These are phyloP conservation scores for Emmonsiellopsis sp. DNA, from an alignment of 2,329 filamentous ascomycete species.

Conservation along the genomic window DNA sequence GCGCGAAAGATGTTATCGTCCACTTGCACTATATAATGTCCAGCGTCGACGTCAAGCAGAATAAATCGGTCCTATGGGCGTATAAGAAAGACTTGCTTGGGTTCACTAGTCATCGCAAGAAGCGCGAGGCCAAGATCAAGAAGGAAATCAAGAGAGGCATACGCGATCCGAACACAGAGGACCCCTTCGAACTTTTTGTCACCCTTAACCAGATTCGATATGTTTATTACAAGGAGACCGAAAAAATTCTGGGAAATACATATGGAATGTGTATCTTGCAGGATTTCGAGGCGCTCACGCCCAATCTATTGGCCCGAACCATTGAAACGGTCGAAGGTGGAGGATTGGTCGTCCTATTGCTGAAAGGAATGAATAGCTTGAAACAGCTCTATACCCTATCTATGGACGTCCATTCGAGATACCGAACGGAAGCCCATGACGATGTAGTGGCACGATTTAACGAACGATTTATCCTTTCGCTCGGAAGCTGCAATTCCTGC, in stretches of 20 bases:
- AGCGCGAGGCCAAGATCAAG: conserved; percentile 96
- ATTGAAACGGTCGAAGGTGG: conserved; percentile 98
- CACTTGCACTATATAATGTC: conserved; percentile 91
- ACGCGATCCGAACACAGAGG: conserved; percentile 82
- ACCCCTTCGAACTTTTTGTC: conserved; percentile 95
- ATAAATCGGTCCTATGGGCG: conserved; percentile 94
- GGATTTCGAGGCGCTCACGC: conserved; percentile 95
- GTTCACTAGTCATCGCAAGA: conserved; percentile 93
- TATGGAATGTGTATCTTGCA: conserved; percentile 98
- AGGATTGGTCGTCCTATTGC: conserved; percentile 75
- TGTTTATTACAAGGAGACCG: conserved; percentile 99
- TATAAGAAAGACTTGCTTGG: conserved; percentile 97
- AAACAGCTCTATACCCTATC: conserved; percentile 94
- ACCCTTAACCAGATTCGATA: conserved; percentile 96
- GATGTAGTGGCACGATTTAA: conserved; percentile 96
- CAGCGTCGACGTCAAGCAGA: conserved; percentile 80
- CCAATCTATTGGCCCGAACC: conserved; percentile 88
- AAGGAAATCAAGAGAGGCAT: conserved; percentile 94
- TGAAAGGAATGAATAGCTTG: conserved; percentile 95
- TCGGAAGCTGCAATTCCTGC: conserved; percentile 91
- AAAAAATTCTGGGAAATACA: conserved; percentile 96
- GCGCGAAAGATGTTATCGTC: conserved; percentile 92
- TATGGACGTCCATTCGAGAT: conserved; percentile 96
- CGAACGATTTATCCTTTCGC: conserved; percentile 88
- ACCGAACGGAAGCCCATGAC: conserved; percentile 89